These are phyloP conservation scores for Sextonia rubra DNA, from an alignment of 164 flowering plant genomes.

Conservation along the genomic window DNA sequence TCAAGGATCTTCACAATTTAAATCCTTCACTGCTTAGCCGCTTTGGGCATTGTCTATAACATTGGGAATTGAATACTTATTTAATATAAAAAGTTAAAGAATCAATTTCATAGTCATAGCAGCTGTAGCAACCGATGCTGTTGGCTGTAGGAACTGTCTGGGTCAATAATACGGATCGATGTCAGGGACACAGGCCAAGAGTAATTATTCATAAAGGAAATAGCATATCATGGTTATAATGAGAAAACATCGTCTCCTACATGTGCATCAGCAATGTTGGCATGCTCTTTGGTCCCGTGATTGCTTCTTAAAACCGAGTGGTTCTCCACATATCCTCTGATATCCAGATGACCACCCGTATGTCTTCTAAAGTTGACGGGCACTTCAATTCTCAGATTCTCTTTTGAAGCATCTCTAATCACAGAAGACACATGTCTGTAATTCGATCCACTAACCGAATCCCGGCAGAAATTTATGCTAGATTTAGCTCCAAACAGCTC, in stretches of 20 bases:
- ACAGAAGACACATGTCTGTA: conserved; percentile 17
- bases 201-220: no score
- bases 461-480: conserved; percentile 4
- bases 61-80: no score
- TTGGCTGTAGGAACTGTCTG: no score
- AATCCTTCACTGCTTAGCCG: no score
- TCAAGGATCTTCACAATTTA: no score
- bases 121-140: no score
- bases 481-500: conserved; percentile 22
- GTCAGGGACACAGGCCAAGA: no score
- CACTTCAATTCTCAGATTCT: conserved; percentile 48
- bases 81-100: no score
- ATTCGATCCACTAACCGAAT: neutral
- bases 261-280: neutral
- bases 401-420: conserved; percentile 41
- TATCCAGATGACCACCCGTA: conserved; percentile 30
- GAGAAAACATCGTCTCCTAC: neutral
- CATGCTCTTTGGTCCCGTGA: neutral
- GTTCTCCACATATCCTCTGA: conserved; percentile 14
- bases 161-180: no score
- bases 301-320: conserved; percentile 14
- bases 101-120: no score
- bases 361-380: conserved; percentile 33
- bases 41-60: no score
- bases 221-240: neutral